Base-by-base conservation (phyloP, 306 rosid genomes). In the Quercus engelmannii region DNA sequence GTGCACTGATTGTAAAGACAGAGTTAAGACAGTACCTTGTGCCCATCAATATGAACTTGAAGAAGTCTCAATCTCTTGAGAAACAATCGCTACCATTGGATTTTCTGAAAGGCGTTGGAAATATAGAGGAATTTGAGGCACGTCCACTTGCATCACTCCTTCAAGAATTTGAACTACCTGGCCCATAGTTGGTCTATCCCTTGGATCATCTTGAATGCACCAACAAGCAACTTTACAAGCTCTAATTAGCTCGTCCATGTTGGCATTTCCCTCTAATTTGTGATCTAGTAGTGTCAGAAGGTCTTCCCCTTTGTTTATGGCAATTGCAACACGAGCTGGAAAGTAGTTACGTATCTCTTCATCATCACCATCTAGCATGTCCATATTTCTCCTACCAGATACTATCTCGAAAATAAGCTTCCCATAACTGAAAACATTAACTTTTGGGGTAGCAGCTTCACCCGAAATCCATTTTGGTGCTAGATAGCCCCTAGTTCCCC, bases 401-500 rank as follows among this genome's bases (percentile, higher is more conserved):
- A 85, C 84, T 52, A 87, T 30, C 78, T 87, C 91, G 23, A 87
- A 87, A 59, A 83, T 78, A 87, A 87, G 78, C 91, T 87, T 89
- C 11, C 90, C 96, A 6, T 85, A 88, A 71, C 87, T 87, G 25
- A 82, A 87, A 9, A 83, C 89, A 69, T 85, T 87, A 2, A 87
- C 91, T 85, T 87, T 85, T 2, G 91, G 74, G 1, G 89, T 85
- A 26, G 83, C 38, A 20, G 89, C 76, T 49, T 82, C 87, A 55
- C 91, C 82, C 0, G 88, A 84, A 54, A 89, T 77, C 96, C 93
- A 91, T 62, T 91, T 91, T 0, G 93, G 92, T 0, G 96, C 93
- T 62, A 91, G 89, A 75, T 91, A 91, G 2, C 96, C 96, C 49
- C 89, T 81, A 20, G 96, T 91, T 54, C 93, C 96, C 81, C 91